These are phyloP conservation scores for Monosporozyma siamensis DNA, from an alignment of 805 yeast species.

Conservation along the genomic window DNA sequence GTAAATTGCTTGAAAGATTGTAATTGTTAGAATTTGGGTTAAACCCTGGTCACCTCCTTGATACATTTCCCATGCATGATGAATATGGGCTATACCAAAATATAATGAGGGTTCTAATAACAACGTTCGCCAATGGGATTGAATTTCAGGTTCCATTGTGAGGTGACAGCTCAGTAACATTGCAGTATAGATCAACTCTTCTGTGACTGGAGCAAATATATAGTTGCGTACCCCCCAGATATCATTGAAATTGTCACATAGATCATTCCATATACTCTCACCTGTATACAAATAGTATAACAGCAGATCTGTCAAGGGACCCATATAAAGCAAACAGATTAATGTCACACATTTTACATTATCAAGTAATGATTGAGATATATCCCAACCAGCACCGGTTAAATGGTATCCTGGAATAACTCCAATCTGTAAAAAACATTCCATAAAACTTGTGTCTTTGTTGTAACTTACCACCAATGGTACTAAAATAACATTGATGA, in stretches of 20 bases:
- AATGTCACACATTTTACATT: conserved; percentile 10
- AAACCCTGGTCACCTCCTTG: conserved; percentile 12
- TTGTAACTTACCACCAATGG: conserved; percentile 11
- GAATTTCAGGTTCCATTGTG: conserved; percentile 5
- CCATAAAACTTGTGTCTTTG: conserved; percentile 5
- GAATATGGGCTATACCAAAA: conserved; percentile 30
- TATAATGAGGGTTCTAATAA: conserved; percentile 22
- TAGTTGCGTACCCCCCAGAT: conserved; percentile 29
- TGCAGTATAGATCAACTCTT: conserved; percentile 29
- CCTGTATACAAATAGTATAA: conserved; percentile 15
- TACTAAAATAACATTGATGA: conserved; percentile 14
- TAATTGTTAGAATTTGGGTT: conserved; percentile 12
- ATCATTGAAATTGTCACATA: conserved; percentile 14
- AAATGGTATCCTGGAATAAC: conserved; percentile 18
- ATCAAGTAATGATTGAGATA: conserved; percentile 9
- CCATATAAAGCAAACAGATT: conserved; percentile 18
- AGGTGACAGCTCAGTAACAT: conserved; percentile 20
- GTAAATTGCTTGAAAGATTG: conserved; percentile 21
- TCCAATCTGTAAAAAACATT: conserved; percentile 15
- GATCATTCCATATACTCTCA: conserved; percentile 3
- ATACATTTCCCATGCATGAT: conserved; percentile 26
- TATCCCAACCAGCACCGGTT: conserved; percentile 12
- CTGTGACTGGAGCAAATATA: conserved; percentile 29
- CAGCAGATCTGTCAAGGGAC: conserved; percentile 18
- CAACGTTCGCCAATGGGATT: conserved; percentile 7